Evolutionary conservation across 805 yeast genomes (phyloP), one percentile per base, ranked within the genome.

Genomic region (Kodamaea restingae): DNA sequence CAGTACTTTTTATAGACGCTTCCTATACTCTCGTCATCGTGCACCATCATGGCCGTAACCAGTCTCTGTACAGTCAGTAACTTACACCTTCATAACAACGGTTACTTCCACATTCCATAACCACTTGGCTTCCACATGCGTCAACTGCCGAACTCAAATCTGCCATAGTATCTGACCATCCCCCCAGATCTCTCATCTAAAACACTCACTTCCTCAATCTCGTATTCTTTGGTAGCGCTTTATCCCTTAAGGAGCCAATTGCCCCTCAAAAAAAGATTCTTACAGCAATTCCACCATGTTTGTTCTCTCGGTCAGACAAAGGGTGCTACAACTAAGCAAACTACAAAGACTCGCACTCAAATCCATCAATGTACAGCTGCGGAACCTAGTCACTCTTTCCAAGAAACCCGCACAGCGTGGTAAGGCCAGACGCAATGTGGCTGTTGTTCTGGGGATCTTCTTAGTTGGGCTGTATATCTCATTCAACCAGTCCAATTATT

Each of bases 381-480:
- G 38, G 9, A 25, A 35, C 11, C 27, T 39, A 15, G 38, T 38
- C 6, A 38, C 41, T 4, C 30, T 38, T 7, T 25, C 41, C 15
- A 38, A 38, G 24, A 38, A 33, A n/a, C 41, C 24, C 21, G n/a
- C 20, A 17, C n/a, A n/a, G 10, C 28, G 36, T n/a, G 21, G 32
- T 30, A 40, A 37, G 24, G 24, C 31, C 27, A 35, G 32, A 45
- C 53, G 61, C 18, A 59, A 60, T 41, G 69, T 66, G 22, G 73
- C 74, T 2, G 48, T 66, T 6, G 59, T 67, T 2, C 62, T 70
- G 10, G 72, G 73, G 10, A 45, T 68, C 36, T 59, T 68, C 28
- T 62, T 68, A n/a, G 65, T 68, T 15, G 72, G 73, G 7, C 62
- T 70, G 5, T 68, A 62, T 40, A 62, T 68, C 15, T 49, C 69